Evolutionary conservation across 306 rosid genomes (phyloP).

Genomic region (Astragalus glycyphyllos): DNA sequence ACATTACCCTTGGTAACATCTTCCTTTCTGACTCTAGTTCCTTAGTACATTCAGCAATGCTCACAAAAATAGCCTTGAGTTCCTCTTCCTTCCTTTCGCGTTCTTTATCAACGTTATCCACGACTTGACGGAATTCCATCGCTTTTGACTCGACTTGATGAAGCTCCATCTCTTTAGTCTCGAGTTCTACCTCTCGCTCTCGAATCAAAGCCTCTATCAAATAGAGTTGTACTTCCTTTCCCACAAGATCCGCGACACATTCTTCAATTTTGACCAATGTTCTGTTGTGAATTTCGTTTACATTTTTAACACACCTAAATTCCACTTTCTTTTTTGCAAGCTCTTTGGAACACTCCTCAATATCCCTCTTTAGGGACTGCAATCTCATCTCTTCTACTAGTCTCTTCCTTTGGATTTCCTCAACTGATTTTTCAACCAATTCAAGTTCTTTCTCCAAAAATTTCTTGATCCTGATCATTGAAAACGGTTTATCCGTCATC

Average conservation of each 20-base stretch:
- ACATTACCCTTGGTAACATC: slow-evolving; percentile 29
- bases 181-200: background rate
- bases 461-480: slow-evolving; percentile 17
- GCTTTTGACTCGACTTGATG: background rate
- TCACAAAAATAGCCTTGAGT: slow-evolving; percentile 25
- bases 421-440: slow-evolving; percentile 25
- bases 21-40: slow-evolving; percentile 42
- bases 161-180: slow-evolving; percentile 14
- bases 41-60: slow-evolving; percentile 8
- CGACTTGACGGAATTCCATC: no score
- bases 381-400: no score
- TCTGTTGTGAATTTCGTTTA: slow-evolving; percentile 2
- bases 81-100: slow-evolving; percentile 20
- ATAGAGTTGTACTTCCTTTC: slow-evolving; percentile 17
- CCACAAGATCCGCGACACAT: slow-evolving; percentile 22
- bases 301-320: slow-evolving; percentile 13
- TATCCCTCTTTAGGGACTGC: slow-evolving; percentile 43
- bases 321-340: slow-evolving; percentile 49
- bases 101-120: background rate
- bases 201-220: slow-evolving; percentile 10
- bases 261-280: slow-evolving; percentile 28
- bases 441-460: slow-evolving; percentile 35
- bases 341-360: slow-evolving; percentile 44
- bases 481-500: no score
- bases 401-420: no score